Base-by-base conservation (phyloP, 108 stramenopile species). In the Cyclotella atomus region DNA sequence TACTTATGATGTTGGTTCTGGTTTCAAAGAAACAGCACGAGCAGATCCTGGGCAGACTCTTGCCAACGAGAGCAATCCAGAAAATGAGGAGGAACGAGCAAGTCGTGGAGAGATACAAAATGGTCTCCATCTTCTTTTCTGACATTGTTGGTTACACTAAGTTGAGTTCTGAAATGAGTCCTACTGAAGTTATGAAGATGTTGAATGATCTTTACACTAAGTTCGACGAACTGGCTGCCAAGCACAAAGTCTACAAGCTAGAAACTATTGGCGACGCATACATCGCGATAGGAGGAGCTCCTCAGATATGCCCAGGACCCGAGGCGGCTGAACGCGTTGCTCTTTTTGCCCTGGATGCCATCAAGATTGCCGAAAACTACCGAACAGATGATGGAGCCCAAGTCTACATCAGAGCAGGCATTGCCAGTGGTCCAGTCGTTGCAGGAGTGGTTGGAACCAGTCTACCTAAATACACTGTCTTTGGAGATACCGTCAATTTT, bases 261-360 rank as follows among this genome's bases (percentile, higher is more conserved):
- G 88, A 91, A 56, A 91, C 88, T 9, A 89, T 89, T 33, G 90
- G 83, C 0, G 79, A 80, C 35, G 75, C 83, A 2, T 81, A 84
- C 29, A 81, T 84, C 7, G 77, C 54, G 24, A 44, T 72, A 17
- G 76, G 50, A n/a, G 76, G 77, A 23, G 65, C 64, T 6, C 81
- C 77, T 12, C 35, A 77, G 4, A 23, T 45, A 64, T 72, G 70
- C 23, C 17, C 56, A 9, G 76, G 77, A 16, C 72, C 64, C 17
- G 71, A 84, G 50, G 80, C 47, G 8, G 83, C 83, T 2, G 65
- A 82, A 29, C 80, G 54, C 35, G 49, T 84, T 21, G 64, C 76
- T 6, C 59, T 73, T 19, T 85, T 85, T 75, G 84, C 84, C 10
- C 46, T 85, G 19, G 84, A 83, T 32, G 67, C 61, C 15, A 17